These are phyloP conservation scores for Lagenaria siceraria DNA, from an alignment of 306 rosid genomes.

Conservation along the genomic window DNA sequence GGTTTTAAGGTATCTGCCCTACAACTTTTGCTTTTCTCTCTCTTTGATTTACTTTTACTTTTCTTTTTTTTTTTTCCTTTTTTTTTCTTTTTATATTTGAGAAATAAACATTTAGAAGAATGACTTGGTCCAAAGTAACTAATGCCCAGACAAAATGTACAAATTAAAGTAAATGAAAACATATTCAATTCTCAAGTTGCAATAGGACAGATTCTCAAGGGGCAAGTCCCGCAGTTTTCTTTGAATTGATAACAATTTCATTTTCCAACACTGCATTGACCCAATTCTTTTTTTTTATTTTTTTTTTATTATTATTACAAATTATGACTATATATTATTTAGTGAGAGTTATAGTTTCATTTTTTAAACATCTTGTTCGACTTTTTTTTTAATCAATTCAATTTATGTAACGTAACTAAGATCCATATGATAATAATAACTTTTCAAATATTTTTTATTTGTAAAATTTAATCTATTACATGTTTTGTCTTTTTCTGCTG, in stretches of 20 bases:
- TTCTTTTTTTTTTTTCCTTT: background rate
- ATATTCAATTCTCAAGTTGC: constrained; percentile 25
- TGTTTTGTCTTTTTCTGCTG: background rate
- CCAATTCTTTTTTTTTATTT: background rate
- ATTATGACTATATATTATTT: background rate
- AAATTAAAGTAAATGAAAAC: constrained; percentile 12
- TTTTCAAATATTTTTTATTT: background rate
- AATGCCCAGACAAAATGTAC: constrained; percentile 25
- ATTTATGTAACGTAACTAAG: too few species aligned
- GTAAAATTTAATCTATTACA: too few species aligned
- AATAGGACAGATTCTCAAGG: constrained; percentile 61
- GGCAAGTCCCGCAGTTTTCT: constrained; percentile 37
- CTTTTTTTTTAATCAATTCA: too few species aligned
- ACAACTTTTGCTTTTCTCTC: constrained; percentile 22
- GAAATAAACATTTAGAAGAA: constrained; percentile 24
- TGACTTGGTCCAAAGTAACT: constrained; percentile 50
- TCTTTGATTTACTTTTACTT: background rate
- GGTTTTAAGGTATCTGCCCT: background rate
- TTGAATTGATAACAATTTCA: background rate
- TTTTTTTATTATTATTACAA: background rate
- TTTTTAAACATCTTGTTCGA: too few species aligned
- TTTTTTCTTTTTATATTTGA: constrained; percentile 11
- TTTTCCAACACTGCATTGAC: background rate
- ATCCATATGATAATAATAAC: too few species aligned
- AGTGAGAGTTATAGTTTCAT: background rate